Evolutionary conservation across 768 basidiomycete genomes (phyloP).

Genomic region (Boletus edulis): DNA sequence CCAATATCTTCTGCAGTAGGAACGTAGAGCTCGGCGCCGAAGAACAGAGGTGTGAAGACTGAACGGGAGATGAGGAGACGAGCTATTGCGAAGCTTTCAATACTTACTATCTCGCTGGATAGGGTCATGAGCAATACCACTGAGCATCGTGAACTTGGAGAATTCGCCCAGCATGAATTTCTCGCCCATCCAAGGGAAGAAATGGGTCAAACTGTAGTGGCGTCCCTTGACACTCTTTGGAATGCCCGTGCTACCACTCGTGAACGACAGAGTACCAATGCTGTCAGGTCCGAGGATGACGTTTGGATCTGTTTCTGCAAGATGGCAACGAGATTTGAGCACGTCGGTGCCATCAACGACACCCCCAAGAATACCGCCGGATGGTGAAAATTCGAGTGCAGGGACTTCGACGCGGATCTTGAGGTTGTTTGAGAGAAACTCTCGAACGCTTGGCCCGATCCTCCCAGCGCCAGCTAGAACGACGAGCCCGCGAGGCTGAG

Average conservation of each 20-base stretch:
- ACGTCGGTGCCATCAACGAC: slow-evolving; percentile 50
- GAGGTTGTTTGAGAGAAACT: slow-evolving; percentile 76
- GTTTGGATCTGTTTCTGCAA: slow-evolving; percentile 72
- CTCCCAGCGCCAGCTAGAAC: slow-evolving; percentile 88
- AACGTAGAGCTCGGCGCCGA: slow-evolving; percentile 92
- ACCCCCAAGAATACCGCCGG: slow-evolving; percentile 70
- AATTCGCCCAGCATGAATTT: slow-evolving; percentile 69
- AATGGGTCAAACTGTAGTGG: slow-evolving; percentile 95
- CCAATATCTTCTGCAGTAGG: slow-evolving; percentile 97
- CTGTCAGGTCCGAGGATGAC: slow-evolving; percentile 93
- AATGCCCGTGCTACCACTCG: slow-evolving; percentile 95
- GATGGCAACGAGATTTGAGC: slow-evolving; percentile 48
- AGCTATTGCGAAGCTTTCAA: not conserved
- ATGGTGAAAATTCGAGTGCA: slow-evolving; percentile 69
- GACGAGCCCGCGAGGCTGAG: slow-evolving; percentile 86
- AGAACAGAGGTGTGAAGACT: slow-evolving; percentile 99
- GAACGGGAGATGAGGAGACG: slow-evolving; percentile 7
- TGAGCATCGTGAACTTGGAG: slow-evolving; percentile 96
- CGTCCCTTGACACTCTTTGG: slow-evolving; percentile 97
- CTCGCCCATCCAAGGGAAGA: slow-evolving; percentile 99
- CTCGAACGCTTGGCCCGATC: slow-evolving; percentile 77
- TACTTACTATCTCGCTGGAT: slow-evolving; percentile 96
- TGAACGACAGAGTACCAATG: slow-evolving; percentile 92
- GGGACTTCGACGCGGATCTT: slow-evolving; percentile 90
- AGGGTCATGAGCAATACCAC: slow-evolving; percentile 98